Evolutionary conservation across 352 stramenopile genomes (phyloP).

Genomic region (Phytophthora lateralis): DNA sequence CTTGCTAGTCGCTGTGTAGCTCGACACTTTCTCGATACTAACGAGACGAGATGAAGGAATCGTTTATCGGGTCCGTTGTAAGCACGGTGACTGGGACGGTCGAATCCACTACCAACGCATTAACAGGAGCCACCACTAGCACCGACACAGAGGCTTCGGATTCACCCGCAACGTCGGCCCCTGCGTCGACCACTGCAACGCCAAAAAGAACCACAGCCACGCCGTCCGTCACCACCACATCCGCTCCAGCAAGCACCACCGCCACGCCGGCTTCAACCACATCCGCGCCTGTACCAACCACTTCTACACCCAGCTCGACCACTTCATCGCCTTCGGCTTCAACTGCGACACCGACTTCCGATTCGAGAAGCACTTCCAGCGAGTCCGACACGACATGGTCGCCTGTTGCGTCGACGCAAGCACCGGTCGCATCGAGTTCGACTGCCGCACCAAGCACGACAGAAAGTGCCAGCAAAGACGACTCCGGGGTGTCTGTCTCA

Average conservation of each 20-base stretch:
- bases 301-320: constrained; percentile 1
- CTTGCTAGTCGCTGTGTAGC: constrained; percentile 8
- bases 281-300: constrained; percentile 1
- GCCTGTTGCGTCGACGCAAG: not conserved
- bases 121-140: constrained; percentile 16
- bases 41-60: constrained; percentile 26
- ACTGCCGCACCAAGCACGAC: not conserved
- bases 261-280: not conserved
- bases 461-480: not conserved
- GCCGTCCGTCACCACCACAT: not conserved
- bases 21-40: not conserved
- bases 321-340: constrained; percentile 5
- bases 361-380: constrained; percentile 1
- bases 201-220: constrained; percentile 2
- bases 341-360: not conserved
- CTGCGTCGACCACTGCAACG: constrained; percentile 10
- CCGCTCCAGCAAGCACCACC: not conserved
- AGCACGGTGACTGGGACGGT: constrained; percentile 19
- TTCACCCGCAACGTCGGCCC: constrained; percentile 2
- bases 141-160: not conserved
- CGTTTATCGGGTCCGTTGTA: constrained; percentile 24
- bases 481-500: not conserved
- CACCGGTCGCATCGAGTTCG: not conserved
- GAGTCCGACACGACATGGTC: not conserved
- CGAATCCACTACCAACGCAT: constrained; percentile 9